Base-by-base conservation (phyloP, 345 rosid species). In the Camelina sativa region DNA sequence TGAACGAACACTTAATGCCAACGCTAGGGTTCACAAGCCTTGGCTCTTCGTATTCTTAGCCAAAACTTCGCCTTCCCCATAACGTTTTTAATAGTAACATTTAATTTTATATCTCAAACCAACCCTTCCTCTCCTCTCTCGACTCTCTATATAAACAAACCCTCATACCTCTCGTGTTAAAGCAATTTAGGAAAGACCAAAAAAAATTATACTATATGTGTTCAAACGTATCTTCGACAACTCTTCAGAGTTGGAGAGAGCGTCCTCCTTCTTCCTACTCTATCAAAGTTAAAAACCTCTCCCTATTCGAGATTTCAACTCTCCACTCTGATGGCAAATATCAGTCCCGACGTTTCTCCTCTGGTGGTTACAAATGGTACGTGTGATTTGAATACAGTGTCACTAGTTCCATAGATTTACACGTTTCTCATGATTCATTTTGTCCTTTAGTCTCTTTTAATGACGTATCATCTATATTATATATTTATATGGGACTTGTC, bases 181-280 rank as follows among this genome's bases (percentile, higher is more conserved):
- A 44, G 17, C 48, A 12, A 44, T 12, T 4, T 44, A 1, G 48
- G 7, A 13, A 44, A 1, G 5, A 28, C 30, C 5, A 44, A 44
- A 5, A 44, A 5, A 5, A 15, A 7, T 13, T 13, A 7, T 6
- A 44, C 15, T 5, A n/a, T 15, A 44, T 44, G 51, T 1, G 51
- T 46, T 52, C 57, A 11, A 22, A 52, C 32, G 51, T 34, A 19
- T 51, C 47, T n/a, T 69, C 43, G 4, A 55, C 54, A 16, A 69
- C 41, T 41, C 5, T 16, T 0, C 41, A 69, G 25, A 43, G 43
- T 41, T 69, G 54, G 73, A 69, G 73, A 69, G 54, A 55, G 17
- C 73, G 73, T 43, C 43, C 73, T 46, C 74, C 74, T 43, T 28
- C 63, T 56, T 58, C 74, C 3, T 47, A 58, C 28, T 58, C 74